Conservation (phyloP, 1,284 basidiomycete genomes). For the Leucoagaricus sp. region DNA sequence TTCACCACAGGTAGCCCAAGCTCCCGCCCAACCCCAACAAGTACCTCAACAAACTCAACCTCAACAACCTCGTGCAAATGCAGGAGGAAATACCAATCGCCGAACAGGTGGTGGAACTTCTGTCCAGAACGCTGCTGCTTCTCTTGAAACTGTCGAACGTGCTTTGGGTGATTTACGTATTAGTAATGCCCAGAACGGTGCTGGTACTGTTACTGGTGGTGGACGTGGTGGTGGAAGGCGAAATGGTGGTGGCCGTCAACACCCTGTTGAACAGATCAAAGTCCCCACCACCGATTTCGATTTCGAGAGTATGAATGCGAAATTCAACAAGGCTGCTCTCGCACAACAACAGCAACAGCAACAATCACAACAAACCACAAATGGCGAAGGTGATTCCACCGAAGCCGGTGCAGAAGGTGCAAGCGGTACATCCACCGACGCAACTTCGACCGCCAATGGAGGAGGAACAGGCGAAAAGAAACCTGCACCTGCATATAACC, state of each 20-base stretch:
- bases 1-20: slow-evolving; percentile 17
- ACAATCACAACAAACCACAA: slow-evolving; percentile 3
- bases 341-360: slow-evolving; percentile 24
- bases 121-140: slow-evolving; percentile 71
- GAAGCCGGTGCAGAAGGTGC: slow-evolving; percentile 22
- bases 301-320: slow-evolving; percentile 71
- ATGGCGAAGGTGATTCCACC: slow-evolving; percentile 15
- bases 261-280: slow-evolving; percentile 38
- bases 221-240: slow-evolving; percentile 15
- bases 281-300: slow-evolving; percentile 78
- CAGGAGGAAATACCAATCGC: slow-evolving; percentile 21
- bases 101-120: slow-evolving; percentile 37
- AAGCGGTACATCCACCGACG: slow-evolving; percentile 29
- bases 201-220: slow-evolving; percentile 32
- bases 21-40: slow-evolving; percentile 8
- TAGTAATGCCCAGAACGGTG: slow-evolving; percentile 36
- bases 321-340: slow-evolving; percentile 72
- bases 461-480: slow-evolving; percentile 28
- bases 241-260: slow-evolving; percentile 30
- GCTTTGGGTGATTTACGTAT: slow-evolving; percentile 76
- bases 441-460: too few species aligned
- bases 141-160: slow-evolving; percentile 76
- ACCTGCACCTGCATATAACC: slow-evolving; percentile 61
- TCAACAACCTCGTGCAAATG: slow-evolving; percentile 18
- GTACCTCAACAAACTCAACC: slow-evolving; percentile 19